phyloP scores from a whole-genome alignment of 1,284 basidiomycete species.

The Athelia sp. region DNA sequence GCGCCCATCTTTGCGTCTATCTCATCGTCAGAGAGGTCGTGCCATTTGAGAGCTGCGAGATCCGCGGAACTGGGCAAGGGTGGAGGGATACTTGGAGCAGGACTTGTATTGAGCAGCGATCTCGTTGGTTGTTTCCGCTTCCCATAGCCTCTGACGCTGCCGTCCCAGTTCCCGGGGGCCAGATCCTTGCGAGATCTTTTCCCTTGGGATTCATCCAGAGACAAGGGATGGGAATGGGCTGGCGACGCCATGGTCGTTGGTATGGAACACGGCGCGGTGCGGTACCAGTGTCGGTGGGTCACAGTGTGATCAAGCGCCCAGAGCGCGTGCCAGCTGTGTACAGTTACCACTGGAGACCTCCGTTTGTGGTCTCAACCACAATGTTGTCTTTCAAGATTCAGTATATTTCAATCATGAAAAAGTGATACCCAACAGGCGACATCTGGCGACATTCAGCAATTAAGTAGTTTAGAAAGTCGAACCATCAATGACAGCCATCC shows the following conservation, averaged over 20 bases:
- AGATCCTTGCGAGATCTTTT: constrained; percentile 31
- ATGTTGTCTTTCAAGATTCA: no score
- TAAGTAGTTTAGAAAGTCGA: no score
- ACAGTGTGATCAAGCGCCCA: no score
- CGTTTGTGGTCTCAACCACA: no score
- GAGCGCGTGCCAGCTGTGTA: no score
- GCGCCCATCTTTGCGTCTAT: constrained; percentile 40
- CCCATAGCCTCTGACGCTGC: constrained; percentile 52
- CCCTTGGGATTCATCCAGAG: constrained; percentile 46
- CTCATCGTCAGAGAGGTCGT: constrained; percentile 61
- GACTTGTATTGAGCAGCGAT: constrained; percentile 15
- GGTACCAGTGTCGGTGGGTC: no score
- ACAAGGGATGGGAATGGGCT: constrained; percentile 63
- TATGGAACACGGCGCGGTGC: no score
- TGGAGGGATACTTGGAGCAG: constrained; percentile 14
- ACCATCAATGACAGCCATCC: no score
- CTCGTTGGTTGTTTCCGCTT: constrained; percentile 27
- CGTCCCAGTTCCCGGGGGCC: constrained; percentile 46
- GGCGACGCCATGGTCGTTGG: constrained; percentile 32
- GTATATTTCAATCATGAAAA: no score
- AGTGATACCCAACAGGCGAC: no score
- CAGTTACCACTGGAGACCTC: no score
- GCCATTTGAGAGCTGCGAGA: constrained; percentile 62
- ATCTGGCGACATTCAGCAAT: no score
- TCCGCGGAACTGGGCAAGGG: constrained; percentile 27